Percentiles rank a stretch among this genome's conserved stretches.
Conservation (phyloP, 768 basidiomycete genomes). For the Podaxis carcinomalis region DNA sequence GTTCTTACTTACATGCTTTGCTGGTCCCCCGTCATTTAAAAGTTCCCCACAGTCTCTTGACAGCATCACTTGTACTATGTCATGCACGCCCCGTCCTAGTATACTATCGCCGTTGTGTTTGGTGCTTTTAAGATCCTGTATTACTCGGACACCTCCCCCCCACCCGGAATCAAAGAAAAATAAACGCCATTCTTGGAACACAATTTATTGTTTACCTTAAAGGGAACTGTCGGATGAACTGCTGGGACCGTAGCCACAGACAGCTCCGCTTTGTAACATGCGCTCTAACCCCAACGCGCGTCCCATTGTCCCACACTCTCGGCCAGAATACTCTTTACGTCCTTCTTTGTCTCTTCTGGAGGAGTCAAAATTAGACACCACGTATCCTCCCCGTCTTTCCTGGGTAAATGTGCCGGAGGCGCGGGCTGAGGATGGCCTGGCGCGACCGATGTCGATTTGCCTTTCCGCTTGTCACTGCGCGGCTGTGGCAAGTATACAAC, state of each 20-base stretch:
- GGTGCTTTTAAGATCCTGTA: constrained; percentile 8
- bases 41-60: constrained; percentile 13
- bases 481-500: constrained; percentile 44
- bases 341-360: constrained; percentile 2
- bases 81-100: constrained; percentile 1
- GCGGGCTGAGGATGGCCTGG: constrained; percentile 16
- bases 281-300: constrained; percentile 31
- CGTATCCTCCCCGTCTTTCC: constrained; percentile 50
- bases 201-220: not conserved
- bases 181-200: not conserved
- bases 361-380: constrained; percentile 38
- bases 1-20: constrained; percentile 4
- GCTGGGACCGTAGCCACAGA: not conserved
- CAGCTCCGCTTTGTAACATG: not conserved
- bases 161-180: not conserved
- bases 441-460: constrained; percentile 17
- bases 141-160: not conserved
- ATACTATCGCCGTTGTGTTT: constrained; percentile 7
- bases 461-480: constrained; percentile 10
- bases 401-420: constrained; percentile 40
- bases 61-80: constrained; percentile 7
- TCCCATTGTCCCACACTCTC: constrained; percentile 41
- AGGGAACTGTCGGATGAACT: not conserved
- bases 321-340: constrained; percentile 35
- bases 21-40: constrained; percentile 1